Base-by-base conservation (phyloP, 805 yeast species). In the Yamadazyma laniorum region DNA sequence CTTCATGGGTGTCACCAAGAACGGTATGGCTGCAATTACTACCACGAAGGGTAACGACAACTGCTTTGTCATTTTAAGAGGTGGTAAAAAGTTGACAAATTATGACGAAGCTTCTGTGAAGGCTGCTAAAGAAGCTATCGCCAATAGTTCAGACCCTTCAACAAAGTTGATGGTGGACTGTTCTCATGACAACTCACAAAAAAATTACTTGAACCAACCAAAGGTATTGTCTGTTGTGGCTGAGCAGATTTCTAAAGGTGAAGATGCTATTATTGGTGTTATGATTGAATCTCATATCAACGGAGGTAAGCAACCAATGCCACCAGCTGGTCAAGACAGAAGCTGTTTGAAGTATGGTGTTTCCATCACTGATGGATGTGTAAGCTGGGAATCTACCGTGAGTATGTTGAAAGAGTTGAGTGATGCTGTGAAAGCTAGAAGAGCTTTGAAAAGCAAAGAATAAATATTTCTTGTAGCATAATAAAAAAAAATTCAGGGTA, bases 321-420 rank as follows among this genome's bases (percentile, higher is more conserved):
- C 91, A 41, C 77, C 86, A 32, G 58, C 62, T 9, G 96, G 95
- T 38, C 82, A 83, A 57, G 73, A 72, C 38, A 47, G 40, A 35
- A 28, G 34, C 11, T 61, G 63, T 12, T 77, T 91, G 65, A 78
- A 84, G 56, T 91, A 91, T 67, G 99, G 99, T 46, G 86, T 89
- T 47, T 85, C 95, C 21, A 89, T 91, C 53, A 91, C 99, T n/a
- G 99, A 91, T 64, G 96, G 96, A 22, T 91, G 99, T 74, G 89
- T 91, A 44, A 77, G 87, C 43, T 87, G 95, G 88, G 93, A 85
- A 37, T 71, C 79, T 34, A 91, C 99, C 13, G 91, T 74, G 34
- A 65, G 61, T 18, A 91, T 88, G 39, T 72, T 91, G 51, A 74
- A 72, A 35, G 68, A 71, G 35, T 77, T 91, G 53, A 82, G 97